Percentiles rank a stretch among this genome's conserved stretches.
phyloP scores from a whole-genome alignment of 371 early-diverging fungal genomes.

The Rhizomucor pusillus region DNA sequence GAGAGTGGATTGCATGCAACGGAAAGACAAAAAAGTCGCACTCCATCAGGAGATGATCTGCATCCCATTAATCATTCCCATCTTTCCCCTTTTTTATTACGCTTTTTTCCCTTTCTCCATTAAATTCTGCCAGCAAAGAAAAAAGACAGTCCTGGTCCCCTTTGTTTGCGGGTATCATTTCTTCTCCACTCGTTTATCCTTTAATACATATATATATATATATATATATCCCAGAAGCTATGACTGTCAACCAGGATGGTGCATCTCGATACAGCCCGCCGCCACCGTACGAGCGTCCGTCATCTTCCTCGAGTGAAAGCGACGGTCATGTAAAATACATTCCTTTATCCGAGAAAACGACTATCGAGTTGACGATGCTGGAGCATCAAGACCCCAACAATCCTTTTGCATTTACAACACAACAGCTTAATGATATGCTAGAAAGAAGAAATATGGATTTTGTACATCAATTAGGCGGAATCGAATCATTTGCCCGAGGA shows the following conservation, averaged over 20 bases:
- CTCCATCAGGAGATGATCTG: background rate
- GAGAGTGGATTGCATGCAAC: no score
- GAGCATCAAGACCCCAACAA: slow-evolving; percentile 42
- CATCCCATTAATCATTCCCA: background rate
- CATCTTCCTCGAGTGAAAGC: no score
- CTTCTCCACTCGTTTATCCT: slow-evolving; percentile 5
- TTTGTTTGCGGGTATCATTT: slow-evolving; percentile 4
- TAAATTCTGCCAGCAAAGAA: background rate
- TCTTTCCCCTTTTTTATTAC: background rate
- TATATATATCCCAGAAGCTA: background rate
- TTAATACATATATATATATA: background rate
- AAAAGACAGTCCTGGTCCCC: no score
- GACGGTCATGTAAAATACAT: no score
- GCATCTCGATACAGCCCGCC: no score
- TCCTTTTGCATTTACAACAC: slow-evolving; percentile 47
- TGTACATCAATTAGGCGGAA: slow-evolving; percentile 43
- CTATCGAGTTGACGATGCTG: slow-evolving; percentile 12
- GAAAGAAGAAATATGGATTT: slow-evolving; percentile 49
- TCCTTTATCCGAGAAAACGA: no score
- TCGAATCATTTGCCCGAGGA: slow-evolving; percentile 49
- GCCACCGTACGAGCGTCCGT: no score
- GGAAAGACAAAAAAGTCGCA: no score
- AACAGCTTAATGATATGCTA: slow-evolving; percentile 46
- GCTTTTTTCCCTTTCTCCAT: slow-evolving; percentile 2
- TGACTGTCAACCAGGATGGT: no score